phyloP scores from a whole-genome alignment of 2,329 filamentous ascomycete genomes.

The Curvularia eragrostidis region DNA sequence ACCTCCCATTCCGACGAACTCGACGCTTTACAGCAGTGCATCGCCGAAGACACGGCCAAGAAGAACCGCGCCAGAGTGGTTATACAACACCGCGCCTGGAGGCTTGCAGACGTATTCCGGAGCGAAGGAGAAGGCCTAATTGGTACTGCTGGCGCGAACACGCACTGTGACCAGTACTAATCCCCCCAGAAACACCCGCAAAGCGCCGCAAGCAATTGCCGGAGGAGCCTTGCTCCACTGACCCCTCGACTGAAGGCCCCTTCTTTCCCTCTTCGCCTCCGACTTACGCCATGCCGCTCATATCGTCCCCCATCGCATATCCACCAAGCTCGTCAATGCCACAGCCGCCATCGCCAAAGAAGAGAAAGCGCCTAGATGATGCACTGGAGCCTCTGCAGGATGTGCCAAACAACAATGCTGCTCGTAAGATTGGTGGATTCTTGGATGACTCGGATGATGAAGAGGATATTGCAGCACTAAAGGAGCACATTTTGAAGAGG shows the following conservation, averaged over 20 bases:
- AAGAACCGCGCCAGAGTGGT: conserved; percentile 56
- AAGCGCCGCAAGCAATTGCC: conserved; percentile 26
- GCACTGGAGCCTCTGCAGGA: conserved; percentile 43
- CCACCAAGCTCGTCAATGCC: conserved; percentile 58
- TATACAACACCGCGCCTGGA: conserved; percentile 61
- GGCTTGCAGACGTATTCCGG: conserved; percentile 55
- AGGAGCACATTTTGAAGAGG: conserved; percentile 49
- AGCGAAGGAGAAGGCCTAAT: conserved; percentile 56
- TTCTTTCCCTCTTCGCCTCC: conserved; percentile 55
- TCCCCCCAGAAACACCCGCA: conserved; percentile 43
- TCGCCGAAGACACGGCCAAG: conserved; percentile 50
- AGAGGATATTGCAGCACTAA: conserved; percentile 48
- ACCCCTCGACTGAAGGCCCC: conserved; percentile 20
- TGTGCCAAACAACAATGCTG: conserved; percentile 43
- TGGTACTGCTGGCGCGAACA: conserved; percentile 35
- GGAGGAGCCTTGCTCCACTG: conserved; percentile 16
- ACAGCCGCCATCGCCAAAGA: conserved; percentile 45
- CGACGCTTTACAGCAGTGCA: conserved; percentile 53
- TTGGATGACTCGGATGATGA: conserved; percentile 53
- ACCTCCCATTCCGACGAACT: conserved; percentile 56
- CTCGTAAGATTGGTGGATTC: conserved; percentile 47
- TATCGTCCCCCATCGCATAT: conserved; percentile 66
- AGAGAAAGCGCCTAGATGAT: conserved; percentile 45
- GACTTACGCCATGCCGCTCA: conserved; percentile 65
- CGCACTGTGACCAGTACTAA: conserved; percentile 26